Base-by-base conservation (phyloP, 371 early-diverging fungal genomes). In the Circinella umbellata region DNA sequence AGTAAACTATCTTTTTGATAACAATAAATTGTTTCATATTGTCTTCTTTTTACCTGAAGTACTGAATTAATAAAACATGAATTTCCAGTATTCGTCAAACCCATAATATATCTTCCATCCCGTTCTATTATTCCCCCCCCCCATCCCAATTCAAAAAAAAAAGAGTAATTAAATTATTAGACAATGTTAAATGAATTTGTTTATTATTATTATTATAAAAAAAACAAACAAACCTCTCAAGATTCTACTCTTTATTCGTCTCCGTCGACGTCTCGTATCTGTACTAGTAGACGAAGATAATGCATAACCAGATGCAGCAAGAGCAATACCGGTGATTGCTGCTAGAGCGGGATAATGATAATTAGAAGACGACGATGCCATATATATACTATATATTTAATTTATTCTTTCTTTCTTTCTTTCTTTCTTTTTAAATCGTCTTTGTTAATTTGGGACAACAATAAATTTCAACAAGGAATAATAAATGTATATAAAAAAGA, bases 41-140 rank as follows among this genome's bases (percentile, higher is more conserved):
- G 15, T 47, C 54, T n/a, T 54, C 3, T 15, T 11, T 54, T 63
- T 71, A 90, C 93, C 86, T 96, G 96, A 20, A 95, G 76, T 1
- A 94, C 92, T 17, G 92, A 90, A 76, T 96, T 96, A 83, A 96
- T 85, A 74, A 96, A 96, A 76, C 96, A 96, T 15, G 95, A 91
- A 75, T 96, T 96, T 55, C 96, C 96, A 11, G 91, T 85, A 69
- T 96, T 96, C 67, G 89, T 86, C 48, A 96, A 84, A 0, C 96
- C 96, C 20, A 74, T 75, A 42, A 89, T 75, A 61, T 76, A 84
- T 53, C 71, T 71, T 8, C 77, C 84, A 72, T 84, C 84, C 35
- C 82, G 83, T 63, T 84, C 84, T 83, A 61, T 54, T 9, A 10
- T 14, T 38, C 13, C 27, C 27, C 0, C 27, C 27, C 27, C 27